A percentile compares a stretch with the other conserved stretches of the same genome.
These are phyloP conservation scores for Hypoxylon sp. DNA, from an alignment of 2,329 filamentous ascomycete genomes.

Conservation along the genomic window DNA sequence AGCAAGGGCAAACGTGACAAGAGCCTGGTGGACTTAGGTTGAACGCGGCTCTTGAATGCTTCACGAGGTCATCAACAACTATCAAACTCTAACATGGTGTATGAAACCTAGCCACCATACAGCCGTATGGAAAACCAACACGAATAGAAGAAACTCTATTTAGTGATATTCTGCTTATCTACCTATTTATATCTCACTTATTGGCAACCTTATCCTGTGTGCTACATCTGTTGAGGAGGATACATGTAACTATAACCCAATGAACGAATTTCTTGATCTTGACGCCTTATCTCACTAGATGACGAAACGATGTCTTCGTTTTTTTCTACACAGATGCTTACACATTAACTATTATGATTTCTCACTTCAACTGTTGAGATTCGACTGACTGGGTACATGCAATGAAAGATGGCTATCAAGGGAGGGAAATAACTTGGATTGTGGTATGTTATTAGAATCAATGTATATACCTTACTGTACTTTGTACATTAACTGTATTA, in stretches of 20 bases:
- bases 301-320: background rate
- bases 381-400: background rate
- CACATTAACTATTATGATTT: background rate
- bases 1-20: constrained; percentile 23
- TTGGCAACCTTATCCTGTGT: background rate
- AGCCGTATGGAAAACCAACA: background rate
- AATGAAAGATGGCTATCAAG: constrained; percentile 1
- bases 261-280: constrained; percentile 1
- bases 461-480: constrained; percentile 29
- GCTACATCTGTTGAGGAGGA: background rate
- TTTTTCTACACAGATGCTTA: background rate
- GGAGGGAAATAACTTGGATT: constrained; percentile 1
- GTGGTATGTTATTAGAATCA: constrained; percentile 8
- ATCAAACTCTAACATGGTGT: constrained; percentile 14
- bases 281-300: background rate
- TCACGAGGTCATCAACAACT: background rate
- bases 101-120: constrained; percentile 3
- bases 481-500: constrained; percentile 5
- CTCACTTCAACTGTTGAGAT: constrained; percentile 4
- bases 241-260: background rate
- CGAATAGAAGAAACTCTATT: background rate
- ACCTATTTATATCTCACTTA: background rate
- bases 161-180: background rate
- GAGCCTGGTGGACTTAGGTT: background rate
- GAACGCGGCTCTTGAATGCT: background rate